phyloP scores from a whole-genome alignment of 345 rosid genomes.

The Isatis tinctoria region DNA sequence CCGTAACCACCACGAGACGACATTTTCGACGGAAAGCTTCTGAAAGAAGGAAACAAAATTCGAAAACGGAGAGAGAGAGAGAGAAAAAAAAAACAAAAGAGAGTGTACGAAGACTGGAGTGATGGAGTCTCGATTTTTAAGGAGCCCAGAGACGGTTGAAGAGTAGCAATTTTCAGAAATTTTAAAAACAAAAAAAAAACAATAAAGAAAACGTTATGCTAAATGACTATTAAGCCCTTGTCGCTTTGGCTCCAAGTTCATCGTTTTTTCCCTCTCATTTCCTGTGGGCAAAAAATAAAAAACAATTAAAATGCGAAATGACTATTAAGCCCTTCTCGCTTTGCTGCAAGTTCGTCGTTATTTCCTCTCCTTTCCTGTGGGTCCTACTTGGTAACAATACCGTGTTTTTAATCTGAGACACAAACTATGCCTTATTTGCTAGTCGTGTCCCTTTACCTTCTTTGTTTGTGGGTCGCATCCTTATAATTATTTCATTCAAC shows the following conservation, averaged over 20 bases:
- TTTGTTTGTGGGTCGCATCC: too few relatives aligned
- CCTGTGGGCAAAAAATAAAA: too few relatives aligned
- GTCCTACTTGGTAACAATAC: background rate
- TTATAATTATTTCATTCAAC: background rate
- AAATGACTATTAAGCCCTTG: background rate
- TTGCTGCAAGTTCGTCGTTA: too few relatives aligned
- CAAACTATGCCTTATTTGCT: background rate
- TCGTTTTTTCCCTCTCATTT: background rate
- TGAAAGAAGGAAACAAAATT: background rate
- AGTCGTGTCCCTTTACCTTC: background rate
- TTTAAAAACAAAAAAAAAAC: background rate
- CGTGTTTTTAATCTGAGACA: background rate
- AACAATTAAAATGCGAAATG: background rate
- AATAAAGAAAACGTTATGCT: background rate
- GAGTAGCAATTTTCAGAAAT: background rate
- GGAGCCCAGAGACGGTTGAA: background rate
- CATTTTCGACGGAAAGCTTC: slow-evolving; percentile 7
- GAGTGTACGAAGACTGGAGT: background rate
- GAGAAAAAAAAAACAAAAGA: background rate
- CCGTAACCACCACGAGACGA: slow-evolving; percentile 22
- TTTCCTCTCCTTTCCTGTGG: background rate
- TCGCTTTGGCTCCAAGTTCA: background rate
- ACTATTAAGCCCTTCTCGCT: background rate
- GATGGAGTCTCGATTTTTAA: background rate
- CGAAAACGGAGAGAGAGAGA: background rate